These are phyloP conservation scores for Favolaschia claudopus DNA, from an alignment of 768 basidiomycete genomes.

Conservation along the genomic window DNA sequence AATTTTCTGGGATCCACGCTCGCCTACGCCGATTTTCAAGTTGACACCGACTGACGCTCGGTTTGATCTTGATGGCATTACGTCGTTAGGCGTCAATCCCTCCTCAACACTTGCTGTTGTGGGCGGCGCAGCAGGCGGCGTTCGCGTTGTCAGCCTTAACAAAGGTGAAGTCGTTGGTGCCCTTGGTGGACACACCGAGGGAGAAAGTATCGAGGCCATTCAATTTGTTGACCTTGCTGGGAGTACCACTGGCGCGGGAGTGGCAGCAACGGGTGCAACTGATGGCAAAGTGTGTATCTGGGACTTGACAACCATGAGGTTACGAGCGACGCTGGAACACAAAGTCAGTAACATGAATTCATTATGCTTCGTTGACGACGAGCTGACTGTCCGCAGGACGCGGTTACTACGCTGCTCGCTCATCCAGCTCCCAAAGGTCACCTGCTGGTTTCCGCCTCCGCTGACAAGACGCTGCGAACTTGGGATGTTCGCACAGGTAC, in stretches of 20 bases:
- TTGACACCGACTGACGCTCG: conserved; percentile 73
- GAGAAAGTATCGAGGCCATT: conserved; percentile 88
- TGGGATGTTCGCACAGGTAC: conserved; percentile 93
- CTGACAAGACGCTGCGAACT: conserved; percentile 85
- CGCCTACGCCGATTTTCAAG: conserved; percentile 81
- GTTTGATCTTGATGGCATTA: conserved; percentile 85
- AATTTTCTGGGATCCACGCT: conserved; percentile 92
- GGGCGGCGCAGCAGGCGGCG: conserved; percentile 84
- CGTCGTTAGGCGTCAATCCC: conserved; percentile 83
- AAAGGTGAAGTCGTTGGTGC: conserved; percentile 85
- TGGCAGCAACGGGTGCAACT: conserved; percentile 87
- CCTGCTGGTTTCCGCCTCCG: conserved; percentile 85
- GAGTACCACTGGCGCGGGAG: conserved; percentile 57
- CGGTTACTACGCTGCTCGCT: conserved; percentile 80
- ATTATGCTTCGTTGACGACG: not conserved
- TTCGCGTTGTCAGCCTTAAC: conserved; percentile 86
- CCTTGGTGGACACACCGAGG: conserved; percentile 84
- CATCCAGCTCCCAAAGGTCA: conserved; percentile 80
- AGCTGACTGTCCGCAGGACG: conserved; percentile 64
- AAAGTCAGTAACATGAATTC: conserved; percentile 56
- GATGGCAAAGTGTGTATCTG: conserved; percentile 95
- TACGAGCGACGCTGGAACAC: conserved; percentile 85
- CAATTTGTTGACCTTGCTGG: conserved; percentile 82
- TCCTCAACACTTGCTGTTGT: conserved; percentile 91
- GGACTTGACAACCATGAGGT: conserved; percentile 88